Conservation (phyloP, 1,284 basidiomycete genomes). For the Sanghuangporus baumii region DNA sequence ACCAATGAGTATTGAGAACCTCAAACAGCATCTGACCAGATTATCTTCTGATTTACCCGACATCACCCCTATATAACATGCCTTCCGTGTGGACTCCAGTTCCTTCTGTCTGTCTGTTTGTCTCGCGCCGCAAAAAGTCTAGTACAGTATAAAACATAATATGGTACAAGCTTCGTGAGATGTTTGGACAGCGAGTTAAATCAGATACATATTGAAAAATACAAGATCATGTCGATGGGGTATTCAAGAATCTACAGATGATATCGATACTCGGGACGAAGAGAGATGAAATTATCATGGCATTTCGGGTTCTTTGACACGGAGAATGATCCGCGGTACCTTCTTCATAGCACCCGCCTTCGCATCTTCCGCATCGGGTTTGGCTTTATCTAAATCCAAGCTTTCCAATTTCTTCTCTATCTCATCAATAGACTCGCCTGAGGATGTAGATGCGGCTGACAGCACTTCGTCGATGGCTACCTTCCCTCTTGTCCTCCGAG, state of each 20-base stretch:
- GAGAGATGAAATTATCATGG: not conserved
- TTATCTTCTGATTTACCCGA: too few relatives aligned
- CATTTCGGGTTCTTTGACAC: slow-evolving; percentile 18
- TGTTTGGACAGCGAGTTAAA: too few relatives aligned
- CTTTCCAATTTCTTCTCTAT: slow-evolving; percentile 8
- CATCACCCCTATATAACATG: too few relatives aligned
- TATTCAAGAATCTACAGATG: not conserved
- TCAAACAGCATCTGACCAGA: too few relatives aligned
- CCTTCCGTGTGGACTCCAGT: too few relatives aligned
- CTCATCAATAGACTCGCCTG: slow-evolving; percentile 9
- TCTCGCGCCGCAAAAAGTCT: too few relatives aligned
- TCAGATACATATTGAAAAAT: not conserved
- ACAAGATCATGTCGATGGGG: not conserved
- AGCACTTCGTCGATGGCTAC: not conserved
- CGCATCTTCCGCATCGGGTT: not conserved
- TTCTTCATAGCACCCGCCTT: slow-evolving; percentile 20
- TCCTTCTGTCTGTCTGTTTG: too few relatives aligned
- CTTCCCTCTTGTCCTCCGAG: not conserved
- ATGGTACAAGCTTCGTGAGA: too few relatives aligned
- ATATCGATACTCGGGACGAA: not conserved
- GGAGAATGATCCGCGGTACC: slow-evolving; percentile 26
- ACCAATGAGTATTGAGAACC: too few relatives aligned
- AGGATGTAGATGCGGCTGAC: not conserved
- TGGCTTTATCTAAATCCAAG: not conserved
- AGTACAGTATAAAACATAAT: too few relatives aligned